These are phyloP conservation scores for Aspergillus campestris DNA, from an alignment of 495 filamentous ascomycete genomes.

Conservation along the genomic window DNA sequence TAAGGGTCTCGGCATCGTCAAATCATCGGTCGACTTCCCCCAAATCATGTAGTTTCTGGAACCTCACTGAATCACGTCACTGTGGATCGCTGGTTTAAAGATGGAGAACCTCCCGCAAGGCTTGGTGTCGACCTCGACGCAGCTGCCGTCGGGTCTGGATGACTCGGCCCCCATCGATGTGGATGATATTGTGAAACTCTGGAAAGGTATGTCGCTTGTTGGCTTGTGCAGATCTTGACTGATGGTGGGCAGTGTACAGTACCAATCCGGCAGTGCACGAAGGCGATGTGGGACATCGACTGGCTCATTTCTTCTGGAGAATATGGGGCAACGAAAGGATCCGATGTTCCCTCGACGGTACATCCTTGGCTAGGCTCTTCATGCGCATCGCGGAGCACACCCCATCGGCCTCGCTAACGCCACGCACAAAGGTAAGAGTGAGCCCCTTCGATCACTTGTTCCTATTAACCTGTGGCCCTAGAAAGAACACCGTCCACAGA, in stretches of 20 bases:
- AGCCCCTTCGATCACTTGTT: not conserved
- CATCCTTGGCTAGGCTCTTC: conserved; percentile 33
- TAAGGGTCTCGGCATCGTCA: no score
- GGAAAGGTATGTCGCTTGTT: conserved; percentile 35
- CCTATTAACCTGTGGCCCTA: not conserved
- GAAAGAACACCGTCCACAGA: not conserved
- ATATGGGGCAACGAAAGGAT: conserved; percentile 36
- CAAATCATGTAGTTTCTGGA: conserved; percentile 5
- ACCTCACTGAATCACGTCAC: conserved; percentile 1
- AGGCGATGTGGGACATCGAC: conserved; percentile 31
- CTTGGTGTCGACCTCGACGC: conserved; percentile 33
- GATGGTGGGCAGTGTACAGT: conserved; percentile 31
- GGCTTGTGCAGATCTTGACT: not conserved
- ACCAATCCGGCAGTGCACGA: conserved; percentile 29
- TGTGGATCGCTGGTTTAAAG: not conserved
- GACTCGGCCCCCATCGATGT: conserved; percentile 22
- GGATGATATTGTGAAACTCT: conserved; percentile 32
- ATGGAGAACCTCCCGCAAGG: conserved; percentile 47
- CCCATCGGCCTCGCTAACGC: not conserved
- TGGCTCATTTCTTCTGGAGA: conserved; percentile 49
- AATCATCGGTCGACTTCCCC: not conserved
- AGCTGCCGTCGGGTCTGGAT: conserved; percentile 21
- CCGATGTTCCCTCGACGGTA: conserved; percentile 17
- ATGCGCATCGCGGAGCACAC: conserved; percentile 28
- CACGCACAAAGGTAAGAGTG: conserved; percentile 4